Evolutionary conservation across 257 asterid species (phyloP).

Genomic region (Verbena officinalis): DNA sequence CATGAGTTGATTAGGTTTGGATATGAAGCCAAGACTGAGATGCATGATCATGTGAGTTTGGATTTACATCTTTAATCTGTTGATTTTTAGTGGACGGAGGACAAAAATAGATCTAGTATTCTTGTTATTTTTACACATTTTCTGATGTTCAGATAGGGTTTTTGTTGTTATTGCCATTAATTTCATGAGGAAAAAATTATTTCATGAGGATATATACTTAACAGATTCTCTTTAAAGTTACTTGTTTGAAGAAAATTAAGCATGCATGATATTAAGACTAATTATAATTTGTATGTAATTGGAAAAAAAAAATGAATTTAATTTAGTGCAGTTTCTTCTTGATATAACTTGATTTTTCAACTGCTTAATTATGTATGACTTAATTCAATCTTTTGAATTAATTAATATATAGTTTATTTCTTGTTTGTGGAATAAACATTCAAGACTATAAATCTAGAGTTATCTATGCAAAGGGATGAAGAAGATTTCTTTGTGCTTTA

Average conservation of each 20-base stretch:
- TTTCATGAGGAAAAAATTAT: constrained; percentile 2
- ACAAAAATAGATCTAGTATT: neutral
- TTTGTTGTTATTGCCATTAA: constrained; percentile 15
- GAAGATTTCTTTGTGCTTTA: neutral
- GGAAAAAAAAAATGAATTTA: no score
- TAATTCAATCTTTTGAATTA: neutral
- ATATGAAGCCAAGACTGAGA: constrained; percentile 46
- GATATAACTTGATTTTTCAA: neutral
- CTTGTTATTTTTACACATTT: no score
- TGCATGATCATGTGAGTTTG: constrained; percentile 85
- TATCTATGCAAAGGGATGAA: no score
- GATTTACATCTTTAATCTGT: constrained; percentile 72
- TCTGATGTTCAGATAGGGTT: no score
- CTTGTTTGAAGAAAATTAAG: constrained; percentile 1
- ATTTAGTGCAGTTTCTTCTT: neutral
- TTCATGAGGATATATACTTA: neutral
- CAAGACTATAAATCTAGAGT: no score
- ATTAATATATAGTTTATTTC: no score
- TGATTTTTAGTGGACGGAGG: neutral
- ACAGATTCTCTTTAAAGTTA: constrained; percentile 12
- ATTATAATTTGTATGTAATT: no score
- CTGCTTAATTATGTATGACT: no score
- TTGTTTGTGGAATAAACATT: no score
- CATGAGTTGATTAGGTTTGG: constrained; percentile 41
- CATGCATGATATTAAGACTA: no score